Conservation (phyloP, 192 early-diverging fungal genomes). For the Lobosporangium transversale region DNA sequence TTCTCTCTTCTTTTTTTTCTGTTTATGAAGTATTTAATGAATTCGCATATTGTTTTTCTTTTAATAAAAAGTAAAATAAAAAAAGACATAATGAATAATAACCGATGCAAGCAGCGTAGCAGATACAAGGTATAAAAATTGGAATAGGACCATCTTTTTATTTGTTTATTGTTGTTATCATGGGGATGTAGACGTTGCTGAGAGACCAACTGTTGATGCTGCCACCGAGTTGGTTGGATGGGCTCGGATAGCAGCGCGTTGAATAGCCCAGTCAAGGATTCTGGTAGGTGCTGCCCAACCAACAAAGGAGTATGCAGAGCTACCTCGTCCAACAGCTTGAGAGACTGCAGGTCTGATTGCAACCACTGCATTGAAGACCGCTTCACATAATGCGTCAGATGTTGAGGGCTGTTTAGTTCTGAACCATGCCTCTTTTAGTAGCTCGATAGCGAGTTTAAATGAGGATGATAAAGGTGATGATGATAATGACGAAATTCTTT, state of each 20-base stretch:
- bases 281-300: conserved; percentile 6
- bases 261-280: conserved; percentile 6
- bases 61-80: no score
- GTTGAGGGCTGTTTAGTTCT: conserved; percentile 3
- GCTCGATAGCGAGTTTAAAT: neutral
- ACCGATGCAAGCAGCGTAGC: neutral
- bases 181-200: neutral
- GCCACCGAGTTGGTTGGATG: neutral
- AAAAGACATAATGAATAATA: neutral
- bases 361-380: neutral
- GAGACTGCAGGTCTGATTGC: neutral
- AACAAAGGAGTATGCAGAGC: conserved; percentile 7
- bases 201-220: neutral
- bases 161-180: neutral
- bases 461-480: neutral
- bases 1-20: neutral
- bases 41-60: no score
- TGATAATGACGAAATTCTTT: no score
- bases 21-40: neutral
- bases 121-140: no score
- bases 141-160: neutral
- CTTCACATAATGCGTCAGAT: neutral
- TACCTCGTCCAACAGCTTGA: neutral
- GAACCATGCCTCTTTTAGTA: conserved; percentile 2
- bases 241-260: neutral